phyloP scores from a whole-genome alignment of 2,329 filamentous ascomycete species.

The Calonectria naviculata region DNA sequence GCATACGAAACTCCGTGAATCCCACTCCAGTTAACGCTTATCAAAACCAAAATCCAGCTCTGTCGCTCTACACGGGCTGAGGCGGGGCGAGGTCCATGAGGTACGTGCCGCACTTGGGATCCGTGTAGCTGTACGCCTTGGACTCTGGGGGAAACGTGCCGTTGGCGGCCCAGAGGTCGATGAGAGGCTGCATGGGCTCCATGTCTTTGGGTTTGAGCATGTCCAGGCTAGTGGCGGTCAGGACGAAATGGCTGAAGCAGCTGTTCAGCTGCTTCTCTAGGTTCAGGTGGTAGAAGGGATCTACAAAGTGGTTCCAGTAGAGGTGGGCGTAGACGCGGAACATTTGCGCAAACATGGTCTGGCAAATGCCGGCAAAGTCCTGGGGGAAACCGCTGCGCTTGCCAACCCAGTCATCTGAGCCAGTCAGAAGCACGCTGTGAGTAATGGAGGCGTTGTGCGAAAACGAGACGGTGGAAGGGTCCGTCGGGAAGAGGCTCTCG shows the following conservation, averaged over 20 bases:
- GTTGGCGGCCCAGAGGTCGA: constrained; percentile 91
- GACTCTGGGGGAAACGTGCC: constrained; percentile 82
- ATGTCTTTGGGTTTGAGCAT: constrained; percentile 90
- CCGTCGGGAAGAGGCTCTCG: constrained; percentile 88
- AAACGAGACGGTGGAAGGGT: constrained; percentile 77
- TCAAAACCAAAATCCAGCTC: not conserved
- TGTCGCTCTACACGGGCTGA: not conserved
- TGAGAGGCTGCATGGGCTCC: constrained; percentile 94
- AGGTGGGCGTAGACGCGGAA: constrained; percentile 98
- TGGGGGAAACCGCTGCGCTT: constrained; percentile 1
- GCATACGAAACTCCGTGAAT: not conserved
- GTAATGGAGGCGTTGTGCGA: constrained; percentile 70
- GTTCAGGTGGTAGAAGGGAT: constrained; percentile 86
- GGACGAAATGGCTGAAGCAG: constrained; percentile 86
- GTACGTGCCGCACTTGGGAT: not conserved
- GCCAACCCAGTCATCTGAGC: constrained; percentile 1
- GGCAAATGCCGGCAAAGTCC: constrained; percentile 87
- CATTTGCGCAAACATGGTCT: constrained; percentile 96
- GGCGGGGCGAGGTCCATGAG: not conserved
- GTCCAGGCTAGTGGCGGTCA: constrained; percentile 82
- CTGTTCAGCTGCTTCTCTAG: constrained; percentile 85
- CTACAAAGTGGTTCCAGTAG: constrained; percentile 94
- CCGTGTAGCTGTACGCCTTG: constrained; percentile 72
- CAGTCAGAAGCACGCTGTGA: constrained; percentile 24
- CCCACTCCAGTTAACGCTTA: not conserved